These are phyloP conservation scores for Omphalotus olearius DNA, from an alignment of 1,284 basidiomycete genomes.

Conservation along the genomic window DNA sequence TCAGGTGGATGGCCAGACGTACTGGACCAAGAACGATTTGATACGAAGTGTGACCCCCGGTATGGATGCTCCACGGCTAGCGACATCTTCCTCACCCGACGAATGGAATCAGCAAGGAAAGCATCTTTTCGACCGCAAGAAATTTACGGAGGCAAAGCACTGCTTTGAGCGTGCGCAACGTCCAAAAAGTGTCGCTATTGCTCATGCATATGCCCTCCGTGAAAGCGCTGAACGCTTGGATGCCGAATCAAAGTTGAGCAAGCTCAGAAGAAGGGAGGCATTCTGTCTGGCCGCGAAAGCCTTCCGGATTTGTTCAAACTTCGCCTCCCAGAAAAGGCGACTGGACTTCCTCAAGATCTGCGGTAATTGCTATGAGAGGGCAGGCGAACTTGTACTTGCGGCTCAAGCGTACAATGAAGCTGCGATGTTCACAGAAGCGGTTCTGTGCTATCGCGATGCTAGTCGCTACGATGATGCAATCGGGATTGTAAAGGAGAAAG, in stretches of 20 bases:
- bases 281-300: slow-evolving; percentile 45
- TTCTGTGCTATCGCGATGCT: slow-evolving; percentile 42
- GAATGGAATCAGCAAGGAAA: slow-evolving; percentile 55
- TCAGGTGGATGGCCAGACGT: slow-evolving; percentile 28
- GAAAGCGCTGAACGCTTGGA: slow-evolving; percentile 21
- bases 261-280: slow-evolving; percentile 24
- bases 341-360: slow-evolving; percentile 43
- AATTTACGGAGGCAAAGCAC: slow-evolving; percentile 56
- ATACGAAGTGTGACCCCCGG: slow-evolving; percentile 40
- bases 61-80: slow-evolving; percentile 42
- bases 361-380: slow-evolving; percentile 49
- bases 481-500: slow-evolving; percentile 37
- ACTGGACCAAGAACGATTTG: slow-evolving; percentile 43
- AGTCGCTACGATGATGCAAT: slow-evolving; percentile 54
- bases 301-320: slow-evolving; percentile 39
- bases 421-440: slow-evolving; percentile 40
- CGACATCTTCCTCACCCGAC: slow-evolving; percentile 39
- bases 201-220: slow-evolving; percentile 32
- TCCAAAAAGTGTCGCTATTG: slow-evolving; percentile 39
- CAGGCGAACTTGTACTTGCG: slow-evolving; percentile 36
- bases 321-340: slow-evolving; percentile 23
- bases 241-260: not conserved
- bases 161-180: slow-evolving; percentile 54
- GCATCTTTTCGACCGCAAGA: slow-evolving; percentile 49
- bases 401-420: slow-evolving; percentile 42